A percentile compares a stretch with the other conserved stretches of the same genome.
Conservation (phyloP, 169 alveolate species). For the Amoebophrya sp. region DNA sequence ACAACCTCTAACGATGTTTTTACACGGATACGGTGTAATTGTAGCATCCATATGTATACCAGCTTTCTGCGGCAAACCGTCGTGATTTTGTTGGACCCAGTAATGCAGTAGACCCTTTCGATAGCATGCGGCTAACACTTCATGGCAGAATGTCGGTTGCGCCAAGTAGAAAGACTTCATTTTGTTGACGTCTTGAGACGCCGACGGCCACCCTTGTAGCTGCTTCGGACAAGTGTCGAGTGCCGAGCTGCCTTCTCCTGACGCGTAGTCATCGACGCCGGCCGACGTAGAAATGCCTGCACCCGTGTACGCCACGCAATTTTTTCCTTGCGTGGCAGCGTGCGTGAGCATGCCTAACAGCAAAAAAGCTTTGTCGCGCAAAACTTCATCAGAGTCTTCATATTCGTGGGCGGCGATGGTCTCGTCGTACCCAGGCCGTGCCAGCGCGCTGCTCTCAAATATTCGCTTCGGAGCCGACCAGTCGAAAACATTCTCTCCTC, state of each 20-base stretch:
- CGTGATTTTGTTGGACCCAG: background rate
- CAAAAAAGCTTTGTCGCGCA: background rate
- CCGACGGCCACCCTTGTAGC: background rate
- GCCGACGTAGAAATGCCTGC: background rate
- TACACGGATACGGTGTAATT: no score
- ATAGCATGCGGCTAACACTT: background rate
- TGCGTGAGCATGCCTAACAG: background rate
- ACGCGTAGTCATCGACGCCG: background rate
- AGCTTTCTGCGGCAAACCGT: background rate
- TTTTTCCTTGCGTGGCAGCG: background rate
- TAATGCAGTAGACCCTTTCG: background rate
- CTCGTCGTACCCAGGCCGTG: slow-evolving; percentile 1
- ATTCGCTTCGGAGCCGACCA: background rate
- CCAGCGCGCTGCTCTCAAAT: background rate
- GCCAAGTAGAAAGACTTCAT: background rate
- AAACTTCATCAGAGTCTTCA: background rate
- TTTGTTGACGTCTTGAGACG: no score
- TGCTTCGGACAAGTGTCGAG: background rate
- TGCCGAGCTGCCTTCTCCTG: background rate
- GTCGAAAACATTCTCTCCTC: background rate
- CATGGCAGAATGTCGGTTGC: background rate
- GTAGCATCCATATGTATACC: no score
- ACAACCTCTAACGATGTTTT: no score
- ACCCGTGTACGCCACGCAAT: background rate
- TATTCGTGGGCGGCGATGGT: background rate